Conservation (phyloP, 2,329 filamentous ascomycete species). For the Taxawa tesnikishii region DNA sequence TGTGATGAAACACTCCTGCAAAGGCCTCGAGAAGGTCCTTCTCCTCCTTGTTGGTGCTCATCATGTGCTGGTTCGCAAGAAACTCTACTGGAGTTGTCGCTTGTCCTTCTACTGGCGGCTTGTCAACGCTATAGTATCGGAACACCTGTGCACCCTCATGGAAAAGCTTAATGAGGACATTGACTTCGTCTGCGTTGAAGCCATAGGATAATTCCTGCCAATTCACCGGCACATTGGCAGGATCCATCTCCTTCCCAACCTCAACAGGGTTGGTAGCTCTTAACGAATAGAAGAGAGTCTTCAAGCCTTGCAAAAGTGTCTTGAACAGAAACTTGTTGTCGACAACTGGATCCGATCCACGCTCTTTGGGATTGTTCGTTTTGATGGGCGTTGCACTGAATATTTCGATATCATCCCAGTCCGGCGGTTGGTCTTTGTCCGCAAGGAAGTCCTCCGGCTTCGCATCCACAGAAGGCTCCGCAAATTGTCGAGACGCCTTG, state of each 20-base stretch:
- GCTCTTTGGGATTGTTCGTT: conserved; percentile 79
- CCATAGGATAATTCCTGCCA: conserved; percentile 95
- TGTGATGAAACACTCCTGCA: conserved; percentile 94
- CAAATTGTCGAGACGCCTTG: conserved; percentile 73
- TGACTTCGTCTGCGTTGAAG: conserved; percentile 93
- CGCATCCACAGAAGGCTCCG: conserved; percentile 47
- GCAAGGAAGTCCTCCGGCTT: conserved; percentile 70
- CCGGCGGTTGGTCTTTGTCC: conserved; percentile 66
- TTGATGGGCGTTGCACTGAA: conserved; percentile 95
- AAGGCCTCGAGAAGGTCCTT: conserved; percentile 97
- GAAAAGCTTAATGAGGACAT: conserved; percentile 94
- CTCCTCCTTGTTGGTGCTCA: conserved; percentile 87
- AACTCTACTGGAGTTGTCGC: conserved; percentile 79
- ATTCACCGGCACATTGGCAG: conserved; percentile 67
- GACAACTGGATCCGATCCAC: conserved; percentile 76
- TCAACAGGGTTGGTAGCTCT: conserved; percentile 68
- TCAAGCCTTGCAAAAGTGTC: conserved; percentile 88
- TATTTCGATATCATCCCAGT: conserved; percentile 98
- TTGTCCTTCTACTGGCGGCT: conserved; percentile 57
- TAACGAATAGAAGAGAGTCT: conserved; percentile 92
- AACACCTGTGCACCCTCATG: conserved; percentile 94
- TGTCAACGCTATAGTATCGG: conserved; percentile 89
- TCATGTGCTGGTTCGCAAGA: conserved; percentile 89
- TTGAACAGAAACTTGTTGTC: conserved; percentile 99
- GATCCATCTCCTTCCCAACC: conserved; percentile 51